phyloP scores from a whole-genome alignment of 345 rosid species.

The Passiflora organensis region DNA sequence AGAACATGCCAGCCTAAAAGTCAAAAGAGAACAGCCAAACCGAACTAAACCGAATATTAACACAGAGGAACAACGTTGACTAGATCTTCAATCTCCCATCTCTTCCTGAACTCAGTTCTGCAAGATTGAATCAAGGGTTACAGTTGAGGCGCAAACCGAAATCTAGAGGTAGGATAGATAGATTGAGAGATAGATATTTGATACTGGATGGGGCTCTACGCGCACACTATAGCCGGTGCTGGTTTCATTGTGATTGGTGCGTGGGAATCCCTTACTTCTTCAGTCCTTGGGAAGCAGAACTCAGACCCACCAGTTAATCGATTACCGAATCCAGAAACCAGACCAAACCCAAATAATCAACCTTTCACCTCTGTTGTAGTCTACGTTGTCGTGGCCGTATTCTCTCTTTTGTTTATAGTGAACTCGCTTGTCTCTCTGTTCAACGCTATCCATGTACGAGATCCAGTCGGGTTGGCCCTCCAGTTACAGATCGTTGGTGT shows the following conservation, averaged over 20 bases:
- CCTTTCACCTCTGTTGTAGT: conserved; percentile 17
- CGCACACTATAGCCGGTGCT: conserved; percentile 6
- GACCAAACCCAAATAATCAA: conserved; percentile 15
- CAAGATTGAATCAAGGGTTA: too few relatives aligned
- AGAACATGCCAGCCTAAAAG: too few relatives aligned
- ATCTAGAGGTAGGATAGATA: too few relatives aligned
- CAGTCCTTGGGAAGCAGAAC: neutral
- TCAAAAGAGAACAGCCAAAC: too few relatives aligned
- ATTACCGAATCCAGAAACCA: conserved; percentile 7
- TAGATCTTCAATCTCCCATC: too few relatives aligned
- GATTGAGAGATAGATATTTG: too few relatives aligned
- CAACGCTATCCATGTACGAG: conserved; percentile 41
- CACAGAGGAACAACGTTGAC: too few relatives aligned
- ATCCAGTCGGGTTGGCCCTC: conserved; percentile 60
- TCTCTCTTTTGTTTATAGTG: conserved; percentile 45
- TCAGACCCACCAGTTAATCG: conserved; percentile 25
- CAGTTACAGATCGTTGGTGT: conserved; percentile 65
- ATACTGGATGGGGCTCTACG: conserved; percentile 10
- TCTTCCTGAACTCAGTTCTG: too few relatives aligned
- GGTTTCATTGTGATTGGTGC: conserved; percentile 16
- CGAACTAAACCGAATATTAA: too few relatives aligned
- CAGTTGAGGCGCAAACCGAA: too few relatives aligned
- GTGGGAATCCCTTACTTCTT: conserved; percentile 6
- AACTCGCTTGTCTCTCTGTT: conserved; percentile 56
- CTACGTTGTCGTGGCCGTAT: conserved; percentile 23